phyloP scores from a whole-genome alignment of 371 early-diverging fungal species.

The Chytridium lagenaria region DNA sequence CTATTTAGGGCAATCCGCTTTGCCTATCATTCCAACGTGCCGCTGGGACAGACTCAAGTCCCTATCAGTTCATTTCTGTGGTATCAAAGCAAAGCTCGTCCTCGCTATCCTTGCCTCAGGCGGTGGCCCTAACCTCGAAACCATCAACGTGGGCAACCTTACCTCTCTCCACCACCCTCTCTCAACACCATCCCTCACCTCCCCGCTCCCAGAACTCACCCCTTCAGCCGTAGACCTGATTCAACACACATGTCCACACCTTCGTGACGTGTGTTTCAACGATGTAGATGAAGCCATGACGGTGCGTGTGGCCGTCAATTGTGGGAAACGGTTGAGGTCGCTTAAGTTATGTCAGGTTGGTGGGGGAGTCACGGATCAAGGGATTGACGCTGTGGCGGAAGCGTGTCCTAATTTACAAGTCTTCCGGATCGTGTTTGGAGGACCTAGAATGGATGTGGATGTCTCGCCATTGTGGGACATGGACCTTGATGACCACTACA shows the following conservation, averaged over 20 bases:
- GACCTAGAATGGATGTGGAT: neutral
- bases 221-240: neutral
- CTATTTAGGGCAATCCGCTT: neutral
- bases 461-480: neutral
- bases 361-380: neutral
- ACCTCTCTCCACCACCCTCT: neutral
- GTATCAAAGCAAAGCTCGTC: neutral
- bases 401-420: neutral
- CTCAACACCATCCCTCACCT: too few species aligned
- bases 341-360: neutral
- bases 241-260: neutral
- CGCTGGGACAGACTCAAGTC: neutral
- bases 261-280: neutral
- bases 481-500: neutral
- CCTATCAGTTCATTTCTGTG: constrained; percentile 1
- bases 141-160: constrained; percentile 14
- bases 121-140: neutral
- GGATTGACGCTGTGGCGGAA: neutral
- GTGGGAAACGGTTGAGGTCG: neutral
- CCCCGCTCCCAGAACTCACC: neutral
- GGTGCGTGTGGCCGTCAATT: neutral
- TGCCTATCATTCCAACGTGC: neutral
- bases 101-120: constrained; percentile 4
- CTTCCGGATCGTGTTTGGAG: neutral
- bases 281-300: neutral